Base-by-base conservation (phyloP, 306 rosid genomes). In the Lagenaria siceraria region DNA sequence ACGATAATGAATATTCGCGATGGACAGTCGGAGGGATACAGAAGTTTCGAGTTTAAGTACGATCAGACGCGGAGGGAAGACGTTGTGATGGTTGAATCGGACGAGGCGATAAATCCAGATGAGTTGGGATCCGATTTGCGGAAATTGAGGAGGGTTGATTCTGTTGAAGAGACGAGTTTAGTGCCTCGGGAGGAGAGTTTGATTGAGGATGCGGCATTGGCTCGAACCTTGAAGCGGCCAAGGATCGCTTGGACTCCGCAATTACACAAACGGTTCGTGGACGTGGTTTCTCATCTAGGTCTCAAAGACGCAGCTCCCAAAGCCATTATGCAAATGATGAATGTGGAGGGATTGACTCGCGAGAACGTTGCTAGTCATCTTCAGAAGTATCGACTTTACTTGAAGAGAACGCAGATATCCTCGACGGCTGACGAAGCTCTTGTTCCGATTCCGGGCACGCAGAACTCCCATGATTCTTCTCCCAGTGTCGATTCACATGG, bases 291-390 rank as follows among this genome's bases (percentile, higher is more conserved):
- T 6, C 98, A 92, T 58, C 83, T 96, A 19, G 99, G 98, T 58
- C 91, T 96, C 36, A 90, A 90, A 80, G 91, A 80, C 86, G 99
- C 97, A 40, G 97, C 92, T 22, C 98, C 98, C 24, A 94, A 94
- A 74, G 88, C 97, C 22, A 94, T 94, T 56, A 92, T 94, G 98
- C 93, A 87, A 83, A 78, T 94, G 88, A 92, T 92, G 98, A 94
- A 94, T 81, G 96, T 94, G 13, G 98, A 94, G 48, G 99, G 98
- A 15, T 79, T 96, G 88, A 96, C 97, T 5, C 90, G 98, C 0
- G 99, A 96, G 81, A 96, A 96, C 63, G 99, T 96, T 5, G 99
- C 99, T 0, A 92, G 98, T 38, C 99, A 96, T 63, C 83, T 96
- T 18, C 97, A 96, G 85, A 96, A 96, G 89, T 96, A 96, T 78